Percentiles rank a stretch among this genome's conserved stretches.
phyloP scores from a whole-genome alignment of 2,329 filamentous ascomycete species.

The Sporothrix pseudoabietina region DNA sequence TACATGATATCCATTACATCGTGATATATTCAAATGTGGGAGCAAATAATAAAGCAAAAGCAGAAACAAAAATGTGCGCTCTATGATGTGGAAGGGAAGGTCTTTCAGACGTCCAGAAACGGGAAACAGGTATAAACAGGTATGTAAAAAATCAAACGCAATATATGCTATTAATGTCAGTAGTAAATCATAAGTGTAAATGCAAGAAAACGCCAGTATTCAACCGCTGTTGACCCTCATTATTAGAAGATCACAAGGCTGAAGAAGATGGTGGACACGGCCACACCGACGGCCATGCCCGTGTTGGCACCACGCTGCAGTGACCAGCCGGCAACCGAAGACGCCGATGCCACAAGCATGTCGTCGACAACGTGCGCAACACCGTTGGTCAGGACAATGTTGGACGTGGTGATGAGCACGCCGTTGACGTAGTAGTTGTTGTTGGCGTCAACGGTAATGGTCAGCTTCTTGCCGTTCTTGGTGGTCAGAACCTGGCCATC shows the following conservation, averaged over 20 bases:
- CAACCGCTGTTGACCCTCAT: no score
- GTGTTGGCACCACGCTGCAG: constrained; percentile 12
- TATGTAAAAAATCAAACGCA: background rate
- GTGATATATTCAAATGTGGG: constrained; percentile 18
- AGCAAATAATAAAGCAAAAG: background rate
- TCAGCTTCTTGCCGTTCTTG: constrained; percentile 30
- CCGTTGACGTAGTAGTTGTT: constrained; percentile 33
- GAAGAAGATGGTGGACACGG: constrained; percentile 18
- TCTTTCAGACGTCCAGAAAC: background rate
- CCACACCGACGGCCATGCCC: constrained; percentile 19
- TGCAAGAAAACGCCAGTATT: background rate
- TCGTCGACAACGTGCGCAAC: constrained; percentile 31
- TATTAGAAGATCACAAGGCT: background rate
- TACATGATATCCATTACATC: constrained; percentile 27
- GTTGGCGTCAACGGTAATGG: constrained; percentile 30
- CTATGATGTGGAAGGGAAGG: constrained; percentile 10
- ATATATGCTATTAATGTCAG: constrained; percentile 9
- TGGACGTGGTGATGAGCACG: constrained; percentile 30
- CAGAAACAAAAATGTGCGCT: constrained; percentile 3
- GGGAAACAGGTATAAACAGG: constrained; percentile 1
- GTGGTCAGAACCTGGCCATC: constrained; percentile 32
- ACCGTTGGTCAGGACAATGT: constrained; percentile 32
- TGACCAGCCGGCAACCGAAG: constrained; percentile 20
- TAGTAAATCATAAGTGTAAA: background rate
- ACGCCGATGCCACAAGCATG: constrained; percentile 29